A percentile compares a stretch with the other conserved stretches of the same genome.
Conservation (phyloP, 192 early-diverging fungal species). For the Mortierella claussenii region DNA sequence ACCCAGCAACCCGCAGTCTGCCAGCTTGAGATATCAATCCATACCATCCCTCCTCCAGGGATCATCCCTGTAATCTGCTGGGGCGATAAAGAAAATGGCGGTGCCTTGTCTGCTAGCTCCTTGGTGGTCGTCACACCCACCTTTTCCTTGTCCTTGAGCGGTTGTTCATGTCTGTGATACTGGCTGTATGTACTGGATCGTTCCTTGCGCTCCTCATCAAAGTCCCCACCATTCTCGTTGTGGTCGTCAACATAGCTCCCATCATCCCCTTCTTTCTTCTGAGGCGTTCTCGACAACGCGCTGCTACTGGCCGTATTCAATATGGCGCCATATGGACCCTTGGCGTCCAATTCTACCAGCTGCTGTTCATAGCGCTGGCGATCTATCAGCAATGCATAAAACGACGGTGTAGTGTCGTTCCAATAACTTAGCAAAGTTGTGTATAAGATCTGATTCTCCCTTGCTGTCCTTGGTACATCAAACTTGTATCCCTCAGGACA, state of each 20-base stretch:
- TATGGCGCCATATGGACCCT: not conserved
- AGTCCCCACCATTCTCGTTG: slow-evolving; percentile 3
- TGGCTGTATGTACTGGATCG: not conserved
- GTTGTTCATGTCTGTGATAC: not conserved
- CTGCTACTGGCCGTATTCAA: not conserved
- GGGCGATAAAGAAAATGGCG: not conserved
- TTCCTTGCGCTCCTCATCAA: not conserved
- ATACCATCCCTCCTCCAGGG: slow-evolving; percentile 24
- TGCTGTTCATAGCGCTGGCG: not conserved
- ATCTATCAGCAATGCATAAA: not conserved
- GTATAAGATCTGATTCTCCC: slow-evolving; percentile 31
- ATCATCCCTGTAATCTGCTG: not conserved
- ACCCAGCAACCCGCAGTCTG: slow-evolving; percentile 54
- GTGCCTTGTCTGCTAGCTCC: not conserved
- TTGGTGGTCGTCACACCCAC: not conserved
- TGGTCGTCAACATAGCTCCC: not conserved
- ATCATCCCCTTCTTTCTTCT: not conserved
- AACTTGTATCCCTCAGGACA: slow-evolving; percentile 36
- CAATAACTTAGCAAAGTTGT: slow-evolving; percentile 8
- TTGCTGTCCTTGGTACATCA: slow-evolving; percentile 41
- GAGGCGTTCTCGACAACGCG: not conserved
- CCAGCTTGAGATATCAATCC: slow-evolving; percentile 55
- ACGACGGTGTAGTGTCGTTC: slow-evolving; percentile 11
- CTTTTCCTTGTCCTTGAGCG: too few relatives aligned
- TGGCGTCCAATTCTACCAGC: not conserved